A percentile compares a stretch with the other conserved stretches of the same genome.
These are phyloP conservation scores for Ophiocordyceps sinensis DNA, from an alignment of 2,329 filamentous ascomycete genomes.

Conservation along the genomic window DNA sequence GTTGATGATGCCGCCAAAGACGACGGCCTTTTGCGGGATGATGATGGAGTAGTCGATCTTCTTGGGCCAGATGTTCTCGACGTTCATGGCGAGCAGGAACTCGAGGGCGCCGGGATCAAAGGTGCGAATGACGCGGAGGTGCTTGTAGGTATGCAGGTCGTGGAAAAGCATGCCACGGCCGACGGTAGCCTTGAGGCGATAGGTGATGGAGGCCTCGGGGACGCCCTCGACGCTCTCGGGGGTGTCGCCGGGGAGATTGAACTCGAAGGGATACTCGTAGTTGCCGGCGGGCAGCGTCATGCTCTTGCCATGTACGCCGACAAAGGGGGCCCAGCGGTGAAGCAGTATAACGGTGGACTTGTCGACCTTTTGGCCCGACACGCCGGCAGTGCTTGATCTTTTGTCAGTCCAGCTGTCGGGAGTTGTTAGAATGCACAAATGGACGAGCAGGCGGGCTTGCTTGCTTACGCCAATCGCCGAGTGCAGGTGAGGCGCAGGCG, in stretches of 20 bases:
- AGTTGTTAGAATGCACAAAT: neutral
- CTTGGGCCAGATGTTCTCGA: slow-evolving; percentile 95
- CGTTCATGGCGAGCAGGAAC: slow-evolving; percentile 77
- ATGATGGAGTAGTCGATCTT: slow-evolving; percentile 94
- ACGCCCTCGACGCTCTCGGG: slow-evolving; percentile 88
- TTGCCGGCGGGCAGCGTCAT: slow-evolving; percentile 55
- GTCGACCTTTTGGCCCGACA: slow-evolving; percentile 45
- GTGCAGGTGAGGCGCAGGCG: slow-evolving; percentile 58
- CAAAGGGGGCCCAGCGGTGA: slow-evolving; percentile 56
- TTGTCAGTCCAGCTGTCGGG: slow-evolving; percentile 33
- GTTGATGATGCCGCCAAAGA: slow-evolving; percentile 77
- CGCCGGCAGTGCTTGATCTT: slow-evolving; percentile 39
- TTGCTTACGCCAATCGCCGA: slow-evolving; percentile 47
- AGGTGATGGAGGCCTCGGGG: slow-evolving; percentile 72
- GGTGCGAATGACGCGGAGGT: slow-evolving; percentile 63
- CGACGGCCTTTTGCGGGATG: slow-evolving; percentile 84
- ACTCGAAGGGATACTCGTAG: slow-evolving; percentile 72
- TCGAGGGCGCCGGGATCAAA: slow-evolving; percentile 63
- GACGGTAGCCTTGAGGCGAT: slow-evolving; percentile 82
- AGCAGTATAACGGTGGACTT: slow-evolving; percentile 46
- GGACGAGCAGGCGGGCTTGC: slow-evolving; percentile 19
- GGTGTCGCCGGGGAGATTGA: slow-evolving; percentile 54
- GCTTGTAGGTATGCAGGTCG: slow-evolving; percentile 69
- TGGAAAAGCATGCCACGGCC: slow-evolving; percentile 77
- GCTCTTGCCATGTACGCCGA: slow-evolving; percentile 39